These are phyloP conservation scores for Coemansia sp. DNA, from an alignment of 192 early-diverging fungal genomes.

Conservation along the genomic window DNA sequence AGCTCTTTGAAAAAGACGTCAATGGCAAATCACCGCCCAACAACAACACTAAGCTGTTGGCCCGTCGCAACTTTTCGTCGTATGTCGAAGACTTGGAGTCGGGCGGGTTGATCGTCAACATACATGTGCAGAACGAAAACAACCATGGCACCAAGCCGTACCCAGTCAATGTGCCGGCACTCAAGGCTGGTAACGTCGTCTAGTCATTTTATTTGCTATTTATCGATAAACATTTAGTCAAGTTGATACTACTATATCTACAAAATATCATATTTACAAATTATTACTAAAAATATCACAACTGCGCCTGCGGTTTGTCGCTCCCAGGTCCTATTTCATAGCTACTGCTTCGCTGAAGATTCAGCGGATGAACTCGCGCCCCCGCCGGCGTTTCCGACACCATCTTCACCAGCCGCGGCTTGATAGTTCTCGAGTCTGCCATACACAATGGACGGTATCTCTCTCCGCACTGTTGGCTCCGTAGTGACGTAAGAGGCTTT, in stretches of 20 bases:
- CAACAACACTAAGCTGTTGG: slow-evolving; percentile 58
- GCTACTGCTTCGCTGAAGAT: not conserved
- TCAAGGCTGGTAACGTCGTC: slow-evolving; percentile 6
- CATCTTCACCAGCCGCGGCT: not conserved
- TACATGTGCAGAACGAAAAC: slow-evolving; percentile 59
- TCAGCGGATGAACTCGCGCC: not conserved
- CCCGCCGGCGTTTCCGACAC: not conserved
- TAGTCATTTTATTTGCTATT: not conserved
- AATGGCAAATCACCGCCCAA: slow-evolving; percentile 60
- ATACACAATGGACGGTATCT: not conserved
- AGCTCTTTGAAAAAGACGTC: slow-evolving; percentile 67
- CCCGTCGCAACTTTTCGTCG: slow-evolving; percentile 61
- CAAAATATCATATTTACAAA: no score
- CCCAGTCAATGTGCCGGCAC: slow-evolving; percentile 44
- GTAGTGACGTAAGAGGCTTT: not conserved
- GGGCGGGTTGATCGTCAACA: slow-evolving; percentile 52
- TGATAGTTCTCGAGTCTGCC: not conserved
- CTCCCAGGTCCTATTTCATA: not conserved
- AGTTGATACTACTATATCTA: no score
- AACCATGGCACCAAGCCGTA: slow-evolving; percentile 56
- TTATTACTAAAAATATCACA: no score
- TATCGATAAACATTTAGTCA: no score
- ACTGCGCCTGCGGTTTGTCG: no score
- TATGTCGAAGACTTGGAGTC: slow-evolving; percentile 46
- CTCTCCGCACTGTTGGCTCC: not conserved